Percentiles rank a stretch among this genome's conserved stretches.
phyloP scores from a whole-genome alignment of 2,329 filamentous ascomycete genomes.

The Monosporascus sp. region DNA sequence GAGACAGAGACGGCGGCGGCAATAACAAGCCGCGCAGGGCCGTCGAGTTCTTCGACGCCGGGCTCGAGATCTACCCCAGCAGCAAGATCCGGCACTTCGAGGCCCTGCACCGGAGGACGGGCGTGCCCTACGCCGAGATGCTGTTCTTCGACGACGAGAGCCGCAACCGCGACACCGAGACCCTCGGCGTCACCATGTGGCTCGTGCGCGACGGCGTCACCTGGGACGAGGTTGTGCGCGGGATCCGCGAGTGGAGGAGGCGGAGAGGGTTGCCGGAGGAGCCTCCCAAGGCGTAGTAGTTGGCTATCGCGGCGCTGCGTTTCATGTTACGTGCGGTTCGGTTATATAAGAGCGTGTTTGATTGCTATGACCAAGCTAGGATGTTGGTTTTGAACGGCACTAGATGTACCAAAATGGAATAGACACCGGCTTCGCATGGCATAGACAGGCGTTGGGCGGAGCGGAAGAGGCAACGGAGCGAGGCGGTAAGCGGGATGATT shows the following conservation, averaged over 20 bases:
- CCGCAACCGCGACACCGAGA: conserved; percentile 76
- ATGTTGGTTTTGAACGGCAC: no score
- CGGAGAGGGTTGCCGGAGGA: conserved; percentile 43
- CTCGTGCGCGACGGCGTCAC: conserved; percentile 75
- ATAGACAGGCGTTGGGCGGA: background rate
- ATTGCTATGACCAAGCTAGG: no score
- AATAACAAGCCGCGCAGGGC: conserved; percentile 35
- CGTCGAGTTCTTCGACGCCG: conserved; percentile 55
- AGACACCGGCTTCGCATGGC: background rate
- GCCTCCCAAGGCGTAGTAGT: background rate
- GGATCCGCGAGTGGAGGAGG: conserved; percentile 75
- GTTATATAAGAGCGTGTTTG: no score
- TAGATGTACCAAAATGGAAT: background rate
- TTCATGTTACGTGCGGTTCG: no score
- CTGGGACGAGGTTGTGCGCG: conserved; percentile 70
- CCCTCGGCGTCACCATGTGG: conserved; percentile 76
- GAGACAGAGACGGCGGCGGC: conserved; percentile 16
- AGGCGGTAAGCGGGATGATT: background rate
- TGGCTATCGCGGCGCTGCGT: no score
- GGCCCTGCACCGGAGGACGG: conserved; percentile 63
- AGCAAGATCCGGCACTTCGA: conserved; percentile 85
- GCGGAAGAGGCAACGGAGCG: background rate
- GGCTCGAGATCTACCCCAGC: conserved; percentile 65
- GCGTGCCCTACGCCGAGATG: conserved; percentile 75
- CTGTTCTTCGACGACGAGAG: conserved; percentile 93